These are phyloP conservation scores for Candida fluviatilis DNA, from an alignment of 805 yeast species.

Conservation along the genomic window DNA sequence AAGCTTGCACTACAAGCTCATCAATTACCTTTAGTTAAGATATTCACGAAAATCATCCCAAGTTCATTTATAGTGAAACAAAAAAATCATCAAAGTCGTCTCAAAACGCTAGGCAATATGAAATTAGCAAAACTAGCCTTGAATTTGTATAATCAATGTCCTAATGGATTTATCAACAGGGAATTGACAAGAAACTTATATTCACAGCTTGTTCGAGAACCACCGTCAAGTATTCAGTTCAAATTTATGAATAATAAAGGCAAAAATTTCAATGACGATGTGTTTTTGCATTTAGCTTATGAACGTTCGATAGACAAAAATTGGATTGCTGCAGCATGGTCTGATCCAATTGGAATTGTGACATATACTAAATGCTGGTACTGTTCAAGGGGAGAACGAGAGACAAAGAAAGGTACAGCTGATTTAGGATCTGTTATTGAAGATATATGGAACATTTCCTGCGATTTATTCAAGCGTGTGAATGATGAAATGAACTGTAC, in stretches of 20 bases:
- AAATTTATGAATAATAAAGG: conserved; percentile 25
- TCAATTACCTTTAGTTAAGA: conserved; percentile 36
- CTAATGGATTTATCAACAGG: conserved; percentile 21
- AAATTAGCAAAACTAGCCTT: conserved; percentile 44
- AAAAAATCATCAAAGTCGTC: conserved; percentile 10
- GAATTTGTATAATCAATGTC: conserved; percentile 56
- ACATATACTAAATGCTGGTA: conserved; percentile 66
- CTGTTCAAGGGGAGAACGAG: conserved; percentile 22
- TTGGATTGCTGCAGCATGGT: conserved; percentile 88
- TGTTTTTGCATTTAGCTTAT: conserved; percentile 81
- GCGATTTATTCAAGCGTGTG: conserved; percentile 36
- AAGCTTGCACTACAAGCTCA: conserved; percentile 31
- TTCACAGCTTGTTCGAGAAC: conserved; percentile 33
- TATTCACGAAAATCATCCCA: conserved; percentile 36
- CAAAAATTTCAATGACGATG: conserved; percentile 50
- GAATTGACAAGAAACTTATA: conserved; percentile 14
- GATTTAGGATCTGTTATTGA: conserved; percentile 50
- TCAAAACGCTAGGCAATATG: conserved; percentile 27
- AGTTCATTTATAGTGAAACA: conserved; percentile 21
- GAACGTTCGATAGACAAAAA: conserved; percentile 74
- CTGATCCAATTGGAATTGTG: conserved; percentile 73
- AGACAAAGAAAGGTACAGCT: conserved; percentile 1
- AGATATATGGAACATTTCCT: conserved; percentile 62
- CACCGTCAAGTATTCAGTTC: conserved; percentile 34
- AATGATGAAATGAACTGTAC: conserved; percentile 30